phyloP scores from a whole-genome alignment of 139 green algal genomes.

The Coccomyxa sp. region DNA sequence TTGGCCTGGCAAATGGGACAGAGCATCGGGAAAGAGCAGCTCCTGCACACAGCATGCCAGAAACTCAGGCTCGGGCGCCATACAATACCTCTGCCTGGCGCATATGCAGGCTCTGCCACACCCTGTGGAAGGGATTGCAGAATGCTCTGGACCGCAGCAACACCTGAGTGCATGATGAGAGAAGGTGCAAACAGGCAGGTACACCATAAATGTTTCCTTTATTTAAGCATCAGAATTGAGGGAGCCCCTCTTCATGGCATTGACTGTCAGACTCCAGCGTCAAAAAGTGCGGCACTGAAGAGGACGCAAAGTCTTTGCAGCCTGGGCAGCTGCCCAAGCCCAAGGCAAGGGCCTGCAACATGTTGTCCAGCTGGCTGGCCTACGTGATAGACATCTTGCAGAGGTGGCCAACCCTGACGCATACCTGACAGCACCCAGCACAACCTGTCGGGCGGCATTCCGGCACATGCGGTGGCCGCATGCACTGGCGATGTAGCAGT shows the following conservation, averaged over 20 bases:
- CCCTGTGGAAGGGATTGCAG: not conserved
- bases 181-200: too few species aligned
- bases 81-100: not conserved
- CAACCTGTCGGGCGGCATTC: not conserved
- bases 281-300: too few species aligned
- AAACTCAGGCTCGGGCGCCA: too few species aligned
- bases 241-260: too few species aligned
- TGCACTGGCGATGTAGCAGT: not conserved
- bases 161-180: not conserved
- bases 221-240: too few species aligned
- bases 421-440: not conserved
- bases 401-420: not conserved
- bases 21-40: not conserved
- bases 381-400: not conserved
- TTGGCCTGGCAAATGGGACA: slow-evolving; percentile 1
- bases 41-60: not conserved
- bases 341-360: not conserved
- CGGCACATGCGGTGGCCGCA: not conserved
- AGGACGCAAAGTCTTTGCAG: not conserved
- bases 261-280: not conserved
- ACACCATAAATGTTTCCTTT: too few species aligned
- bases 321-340: not conserved
- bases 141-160: not conserved
- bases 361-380: not conserved
- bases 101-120: not conserved